Conservation (phyloP, 495 filamentous ascomycete genomes). For the Tuber borchii region DNA sequence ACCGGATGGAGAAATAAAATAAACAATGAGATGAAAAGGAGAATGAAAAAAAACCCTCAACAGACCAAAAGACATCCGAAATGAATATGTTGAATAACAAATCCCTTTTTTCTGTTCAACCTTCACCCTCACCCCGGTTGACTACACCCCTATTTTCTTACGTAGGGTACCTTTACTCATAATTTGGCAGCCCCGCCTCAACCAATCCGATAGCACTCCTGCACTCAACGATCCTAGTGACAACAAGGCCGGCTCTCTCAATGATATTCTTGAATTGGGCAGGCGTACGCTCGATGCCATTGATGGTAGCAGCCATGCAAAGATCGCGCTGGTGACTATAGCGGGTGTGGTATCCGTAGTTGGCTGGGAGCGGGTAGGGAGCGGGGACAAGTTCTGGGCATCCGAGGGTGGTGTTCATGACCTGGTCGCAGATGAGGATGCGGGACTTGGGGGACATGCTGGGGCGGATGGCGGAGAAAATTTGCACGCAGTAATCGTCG, state of each 20-base stretch:
- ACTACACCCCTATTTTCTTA: background rate
- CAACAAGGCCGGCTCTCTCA: conserved; percentile 38
- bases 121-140: background rate
- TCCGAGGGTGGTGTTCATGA: conserved; percentile 45
- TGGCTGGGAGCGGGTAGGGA: conserved; percentile 42
- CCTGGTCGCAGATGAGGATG: conserved; percentile 45
- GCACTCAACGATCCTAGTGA: conserved; percentile 43
- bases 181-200: conserved; percentile 32
- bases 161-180: background rate
- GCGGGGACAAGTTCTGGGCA: conserved; percentile 38
- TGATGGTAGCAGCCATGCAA: conserved; percentile 44
- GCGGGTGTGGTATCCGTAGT: conserved; percentile 42
- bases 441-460: conserved; percentile 42
- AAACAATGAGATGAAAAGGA: background rate
- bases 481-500: conserved; percentile 45
- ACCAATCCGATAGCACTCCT: conserved; percentile 39
- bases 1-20: background rate
- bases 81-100: conserved; percentile 2
- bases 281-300: conserved; percentile 45
- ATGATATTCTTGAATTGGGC: conserved; percentile 40
- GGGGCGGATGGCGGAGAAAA: conserved; percentile 38
- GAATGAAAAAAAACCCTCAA: background rate
- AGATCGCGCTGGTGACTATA: conserved; percentile 44
- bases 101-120: background rate
- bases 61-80: background rate